Percentiles rank a stretch among this genome's conserved stretches.
Evolutionary conservation across 495 filamentous ascomycete species (phyloP).

Genomic region (Letharia lupina): DNA sequence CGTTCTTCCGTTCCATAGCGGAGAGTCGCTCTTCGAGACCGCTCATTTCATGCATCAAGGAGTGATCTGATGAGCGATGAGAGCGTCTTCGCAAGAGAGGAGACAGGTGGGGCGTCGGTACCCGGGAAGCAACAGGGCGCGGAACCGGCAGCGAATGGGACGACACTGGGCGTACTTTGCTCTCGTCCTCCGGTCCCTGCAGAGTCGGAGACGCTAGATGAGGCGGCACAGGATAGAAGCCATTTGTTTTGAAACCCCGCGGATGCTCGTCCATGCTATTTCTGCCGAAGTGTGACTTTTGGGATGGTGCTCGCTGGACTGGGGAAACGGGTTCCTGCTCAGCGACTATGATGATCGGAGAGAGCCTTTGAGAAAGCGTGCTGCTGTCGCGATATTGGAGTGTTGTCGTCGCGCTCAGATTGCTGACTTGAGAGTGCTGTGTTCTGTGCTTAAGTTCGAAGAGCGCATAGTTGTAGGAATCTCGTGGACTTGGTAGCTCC

Average conservation of each 20-base stretch:
- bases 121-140: background rate
- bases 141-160: constrained; percentile 10
- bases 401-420: constrained; percentile 2
- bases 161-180: constrained; percentile 1
- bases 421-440: background rate
- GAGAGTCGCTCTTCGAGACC: constrained; percentile 28
- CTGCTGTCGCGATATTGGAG: background rate
- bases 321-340: constrained; percentile 14
- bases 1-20: constrained; percentile 31
- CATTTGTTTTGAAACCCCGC: background rate
- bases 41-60: constrained; percentile 5
- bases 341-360: constrained; percentile 20
- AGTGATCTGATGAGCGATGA: background rate
- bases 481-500: constrained; percentile 4
- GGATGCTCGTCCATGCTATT: background rate
- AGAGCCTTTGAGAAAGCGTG: constrained; percentile 10
- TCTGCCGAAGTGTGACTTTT: background rate
- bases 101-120: constrained; percentile 5
- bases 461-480: background rate
- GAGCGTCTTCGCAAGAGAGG: background rate
- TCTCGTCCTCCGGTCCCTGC: constrained; percentile 2
- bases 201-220: background rate
- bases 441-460: background rate
- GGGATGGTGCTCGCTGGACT: background rate
- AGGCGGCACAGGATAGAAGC: constrained; percentile 6